phyloP scores from a whole-genome alignment of 345 rosid genomes.

The Eucalyptus tenuipes region DNA sequence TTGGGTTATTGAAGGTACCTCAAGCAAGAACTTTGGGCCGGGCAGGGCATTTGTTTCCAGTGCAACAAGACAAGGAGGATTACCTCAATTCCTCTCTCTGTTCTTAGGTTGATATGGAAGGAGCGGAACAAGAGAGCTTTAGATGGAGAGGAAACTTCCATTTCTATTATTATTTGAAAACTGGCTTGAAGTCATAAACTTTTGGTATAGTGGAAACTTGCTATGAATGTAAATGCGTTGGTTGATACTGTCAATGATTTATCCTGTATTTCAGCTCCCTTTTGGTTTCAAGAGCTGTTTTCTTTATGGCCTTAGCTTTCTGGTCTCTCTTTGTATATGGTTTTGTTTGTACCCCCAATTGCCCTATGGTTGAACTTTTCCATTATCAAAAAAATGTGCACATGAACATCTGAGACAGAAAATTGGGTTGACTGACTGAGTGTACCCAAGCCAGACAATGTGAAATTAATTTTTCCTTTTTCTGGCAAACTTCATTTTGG shows the following conservation, averaged over 20 bases:
- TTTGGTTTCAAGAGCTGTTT: background rate
- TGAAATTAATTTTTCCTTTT: background rate
- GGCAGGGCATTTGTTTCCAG: too few relatives aligned
- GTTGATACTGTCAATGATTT: background rate
- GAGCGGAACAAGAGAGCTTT: too few relatives aligned
- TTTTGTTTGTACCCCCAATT: background rate
- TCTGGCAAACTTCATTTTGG: background rate
- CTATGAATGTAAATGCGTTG: background rate
- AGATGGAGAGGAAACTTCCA: too few relatives aligned
- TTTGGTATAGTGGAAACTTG: too few relatives aligned
- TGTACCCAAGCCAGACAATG: background rate
- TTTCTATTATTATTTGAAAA: too few relatives aligned
- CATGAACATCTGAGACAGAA: background rate
- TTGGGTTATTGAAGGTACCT: too few relatives aligned
- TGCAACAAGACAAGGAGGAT: too few relatives aligned
- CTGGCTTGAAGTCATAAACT: too few relatives aligned
- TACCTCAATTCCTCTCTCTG: too few relatives aligned
- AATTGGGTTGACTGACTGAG: background rate
- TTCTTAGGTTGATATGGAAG: too few relatives aligned
- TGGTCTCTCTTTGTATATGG: too few relatives aligned
- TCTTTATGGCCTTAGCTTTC: background rate
- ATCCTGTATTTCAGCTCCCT: background rate
- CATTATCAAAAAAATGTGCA: background rate
- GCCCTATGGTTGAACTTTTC: background rate
- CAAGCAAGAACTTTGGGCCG: too few relatives aligned